Conservation (phyloP, 352 stramenopile genomes). For the Phytophthora megakarya region DNA sequence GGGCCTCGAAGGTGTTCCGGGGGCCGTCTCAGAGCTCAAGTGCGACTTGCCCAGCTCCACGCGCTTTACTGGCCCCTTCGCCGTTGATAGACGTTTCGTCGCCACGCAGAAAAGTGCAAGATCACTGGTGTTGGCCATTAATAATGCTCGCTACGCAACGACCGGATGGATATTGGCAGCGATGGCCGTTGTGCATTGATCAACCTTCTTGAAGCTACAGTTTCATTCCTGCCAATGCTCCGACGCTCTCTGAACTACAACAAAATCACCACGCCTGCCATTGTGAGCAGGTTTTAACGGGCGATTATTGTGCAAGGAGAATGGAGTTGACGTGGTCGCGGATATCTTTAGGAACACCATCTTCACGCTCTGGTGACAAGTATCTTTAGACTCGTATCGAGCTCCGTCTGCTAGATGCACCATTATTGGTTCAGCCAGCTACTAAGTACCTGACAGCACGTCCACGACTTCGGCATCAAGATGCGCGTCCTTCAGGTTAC, state of each 20-base stretch:
- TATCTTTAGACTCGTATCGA: constrained; percentile 22
- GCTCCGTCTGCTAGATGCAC: background rate
- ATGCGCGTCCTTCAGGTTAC: constrained; percentile 33
- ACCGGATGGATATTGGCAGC: constrained; percentile 11
- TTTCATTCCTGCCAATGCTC: too few species aligned
- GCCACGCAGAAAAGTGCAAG: constrained; percentile 11
- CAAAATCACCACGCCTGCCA: constrained; percentile 15
- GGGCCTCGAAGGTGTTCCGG: constrained; percentile 12
- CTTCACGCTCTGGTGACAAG: constrained; percentile 31
- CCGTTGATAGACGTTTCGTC: constrained; percentile 41
- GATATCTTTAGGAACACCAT: constrained; percentile 31
- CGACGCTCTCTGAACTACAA: constrained; percentile 15
- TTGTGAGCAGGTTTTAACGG: background rate
- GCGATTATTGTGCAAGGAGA: constrained; percentile 2
- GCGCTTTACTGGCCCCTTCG: constrained; percentile 34
- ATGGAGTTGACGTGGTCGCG: background rate
- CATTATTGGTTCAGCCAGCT: constrained; percentile 20
- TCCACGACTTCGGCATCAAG: constrained; percentile 6
- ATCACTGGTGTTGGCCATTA: constrained; percentile 13
- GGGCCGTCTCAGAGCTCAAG: constrained; percentile 23
- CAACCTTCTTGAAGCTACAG: too few species aligned
- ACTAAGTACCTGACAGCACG: constrained; percentile 2
- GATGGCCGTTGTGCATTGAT: constrained; percentile 26
- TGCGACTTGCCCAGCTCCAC: constrained; percentile 15
- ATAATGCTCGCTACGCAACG: constrained; percentile 23